Base-by-base conservation (phyloP, 306 rosid species). In the Urtica urens region DNA sequence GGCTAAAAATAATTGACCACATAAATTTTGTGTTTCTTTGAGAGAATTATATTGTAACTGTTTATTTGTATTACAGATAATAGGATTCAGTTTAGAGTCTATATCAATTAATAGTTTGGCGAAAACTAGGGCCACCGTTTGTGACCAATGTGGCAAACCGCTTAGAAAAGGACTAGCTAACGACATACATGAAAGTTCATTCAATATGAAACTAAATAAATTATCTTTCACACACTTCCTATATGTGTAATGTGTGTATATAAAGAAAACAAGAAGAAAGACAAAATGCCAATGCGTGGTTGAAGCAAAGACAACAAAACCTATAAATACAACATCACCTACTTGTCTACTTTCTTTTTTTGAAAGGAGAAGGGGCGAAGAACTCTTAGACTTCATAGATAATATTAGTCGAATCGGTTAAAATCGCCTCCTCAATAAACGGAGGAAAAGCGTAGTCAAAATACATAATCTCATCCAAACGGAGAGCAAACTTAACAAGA, bases 91-190 rank as follows among this genome's bases (percentile, higher is more conserved):
- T n/a, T n/a, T n/a, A n/a, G n/a, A n/a, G n/a, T n/a, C n/a, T n/a
- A n/a, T n/a, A 1, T 45, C 16, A 12, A 45, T 11, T 3, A 37
- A n/a, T 13, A 45, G 49, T 45, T 49, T 27, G 54, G 54, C 39
- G 30, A 49, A 16, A 49, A 10, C 34, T 29, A 30, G 24, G 54
- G 38, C 39, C 53, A 26, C 38, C n/a, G 21, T 3, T 17, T 10
- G 54, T 24, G 55, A 33, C 37, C 53, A 50, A 34, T 51, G 65
- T 65, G 55, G 28, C 50, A 65, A 65, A 64, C 54, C 31, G 48
- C 45, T 20, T 16, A 43, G 73, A 68, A 3, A 44, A 27, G 19
- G 73, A 68, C 68, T 9, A 27, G 41, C 51, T 55, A 68, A 56
- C 73, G 60, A 23, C 49, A 61, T 24, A 61, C 66, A 55, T 21